Conservation (phyloP, 1,139 yeast species). For the Pichia sp. region DNA sequence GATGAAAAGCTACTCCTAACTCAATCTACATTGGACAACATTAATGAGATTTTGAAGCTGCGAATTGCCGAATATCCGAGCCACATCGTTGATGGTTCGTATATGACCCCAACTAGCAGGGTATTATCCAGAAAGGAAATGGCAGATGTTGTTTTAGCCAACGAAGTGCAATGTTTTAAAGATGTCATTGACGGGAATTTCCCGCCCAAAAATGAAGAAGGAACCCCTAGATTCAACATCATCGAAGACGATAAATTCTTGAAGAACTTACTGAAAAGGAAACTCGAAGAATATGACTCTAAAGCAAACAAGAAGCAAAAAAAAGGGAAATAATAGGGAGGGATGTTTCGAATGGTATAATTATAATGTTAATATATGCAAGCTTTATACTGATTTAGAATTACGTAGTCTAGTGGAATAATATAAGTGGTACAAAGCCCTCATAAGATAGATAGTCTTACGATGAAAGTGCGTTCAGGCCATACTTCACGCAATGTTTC, state of each 20-base stretch:
- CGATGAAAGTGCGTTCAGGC: no score
- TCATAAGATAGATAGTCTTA: no score
- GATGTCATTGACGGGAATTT: constrained; percentile 14
- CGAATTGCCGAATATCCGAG: constrained; percentile 39
- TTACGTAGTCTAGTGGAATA: no score
- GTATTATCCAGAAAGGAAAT: constrained; percentile 28
- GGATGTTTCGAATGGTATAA: no score
- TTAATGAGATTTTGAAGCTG: constrained; percentile 28
- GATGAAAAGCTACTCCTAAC: constrained; percentile 37
- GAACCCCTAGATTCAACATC: constrained; percentile 24
- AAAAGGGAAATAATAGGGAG: neutral
- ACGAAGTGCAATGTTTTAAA: constrained; percentile 44
- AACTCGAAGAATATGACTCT: constrained; percentile 25
- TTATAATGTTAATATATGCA: no score
- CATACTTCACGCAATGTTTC: constrained; percentile 32
- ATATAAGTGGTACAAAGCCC: no score
- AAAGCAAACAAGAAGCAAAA: constrained; percentile 17
- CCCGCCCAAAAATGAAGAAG: constrained; percentile 13
- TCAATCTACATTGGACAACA: constrained; percentile 29
- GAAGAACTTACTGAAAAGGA: constrained; percentile 50
- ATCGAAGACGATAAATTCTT: constrained; percentile 54
- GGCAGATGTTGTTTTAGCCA: constrained; percentile 48
- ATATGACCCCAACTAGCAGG: constrained; percentile 14
- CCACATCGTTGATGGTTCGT: constrained; percentile 9
- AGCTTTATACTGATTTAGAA: no score